These are phyloP conservation scores for Crithidia sp. DNA, from an alignment of 208 protist genomes.

Conservation along the genomic window DNA sequence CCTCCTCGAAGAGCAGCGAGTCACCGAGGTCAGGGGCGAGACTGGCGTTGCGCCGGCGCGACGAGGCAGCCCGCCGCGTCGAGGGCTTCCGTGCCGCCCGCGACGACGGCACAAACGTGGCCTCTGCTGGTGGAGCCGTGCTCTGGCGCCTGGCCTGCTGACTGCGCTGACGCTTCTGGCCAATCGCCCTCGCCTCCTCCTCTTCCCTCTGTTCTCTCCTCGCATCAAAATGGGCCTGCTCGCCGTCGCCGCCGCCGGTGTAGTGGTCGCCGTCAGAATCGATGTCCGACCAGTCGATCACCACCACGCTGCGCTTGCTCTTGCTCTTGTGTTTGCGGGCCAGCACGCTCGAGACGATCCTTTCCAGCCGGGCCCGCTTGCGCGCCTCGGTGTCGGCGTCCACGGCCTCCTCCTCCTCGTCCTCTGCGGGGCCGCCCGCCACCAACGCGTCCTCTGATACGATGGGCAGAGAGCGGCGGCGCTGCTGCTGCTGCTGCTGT, in stretches of 20 bases:
- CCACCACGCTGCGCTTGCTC: constrained; percentile 83
- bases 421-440: constrained; percentile 23
- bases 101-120: constrained; percentile 15
- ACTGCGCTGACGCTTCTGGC: constrained; percentile 24
- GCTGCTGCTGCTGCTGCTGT: constrained; percentile 32
- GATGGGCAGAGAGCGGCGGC: constrained; percentile 50
- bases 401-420: constrained; percentile 24
- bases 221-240: neutral
- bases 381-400: constrained; percentile 23
- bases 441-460: constrained; percentile 42
- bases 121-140: constrained; percentile 9
- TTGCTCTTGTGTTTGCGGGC: constrained; percentile 52
- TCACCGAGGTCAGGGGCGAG: constrained; percentile 52
- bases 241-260: constrained; percentile 1
- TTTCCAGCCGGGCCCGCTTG: constrained; percentile 66
- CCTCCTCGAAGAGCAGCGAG: constrained; percentile 65
- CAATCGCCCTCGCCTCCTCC: constrained; percentile 4
- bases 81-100: constrained; percentile 15
- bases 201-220: neutral
- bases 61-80: constrained; percentile 23
- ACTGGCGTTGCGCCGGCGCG: constrained; percentile 38
- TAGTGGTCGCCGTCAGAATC: constrained; percentile 40
- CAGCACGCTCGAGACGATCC: constrained; percentile 72
- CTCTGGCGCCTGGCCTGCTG: constrained; percentile 29
- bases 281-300: constrained; percentile 83